phyloP scores from a whole-genome alignment of 495 filamentous ascomycete species.

The Hypoxylon fuscum region DNA sequence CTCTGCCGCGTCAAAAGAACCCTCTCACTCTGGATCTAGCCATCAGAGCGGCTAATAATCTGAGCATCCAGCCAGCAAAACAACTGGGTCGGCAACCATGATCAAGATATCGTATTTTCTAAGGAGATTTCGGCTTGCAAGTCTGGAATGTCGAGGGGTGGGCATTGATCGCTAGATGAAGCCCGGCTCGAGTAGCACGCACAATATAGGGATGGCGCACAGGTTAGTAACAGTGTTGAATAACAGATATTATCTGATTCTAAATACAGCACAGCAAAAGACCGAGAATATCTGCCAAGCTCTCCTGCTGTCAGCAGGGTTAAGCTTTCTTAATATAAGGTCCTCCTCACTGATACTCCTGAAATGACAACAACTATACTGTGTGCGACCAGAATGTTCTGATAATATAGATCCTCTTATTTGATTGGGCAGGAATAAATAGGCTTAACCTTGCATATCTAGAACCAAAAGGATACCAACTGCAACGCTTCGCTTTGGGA shows the following conservation, averaged over 20 bases:
- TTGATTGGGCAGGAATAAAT: slow-evolving; percentile 34
- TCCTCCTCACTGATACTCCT: slow-evolving; percentile 8
- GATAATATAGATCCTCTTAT: slow-evolving; percentile 18
- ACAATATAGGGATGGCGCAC: not conserved
- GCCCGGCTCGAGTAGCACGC: not conserved
- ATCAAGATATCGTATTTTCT: slow-evolving; percentile 7
- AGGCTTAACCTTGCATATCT: slow-evolving; percentile 35
- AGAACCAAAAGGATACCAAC: slow-evolving; percentile 20
- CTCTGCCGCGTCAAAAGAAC: not conserved
- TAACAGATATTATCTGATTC: slow-evolving; percentile 19
- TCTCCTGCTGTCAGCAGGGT: slow-evolving; percentile 2
- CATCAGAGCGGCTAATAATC: slow-evolving; percentile 31
- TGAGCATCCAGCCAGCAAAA: slow-evolving; percentile 14
- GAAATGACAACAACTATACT: slow-evolving; percentile 11
- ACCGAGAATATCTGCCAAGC: slow-evolving; percentile 20
- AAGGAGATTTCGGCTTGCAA: slow-evolving; percentile 3
- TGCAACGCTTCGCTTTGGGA: slow-evolving; percentile 17
- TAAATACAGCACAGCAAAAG: slow-evolving; percentile 30
- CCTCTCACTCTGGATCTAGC: slow-evolving; percentile 1
- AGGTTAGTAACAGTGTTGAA: slow-evolving; percentile 4
- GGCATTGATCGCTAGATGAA: not conserved
- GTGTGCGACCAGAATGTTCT: slow-evolving; percentile 32
- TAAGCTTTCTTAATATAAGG: slow-evolving; percentile 16
- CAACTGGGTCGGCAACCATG: not conserved
- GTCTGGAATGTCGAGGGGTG: slow-evolving; percentile 1